Conservation (phyloP, 2,329 filamentous ascomycete species). For the Alternaria burnsii region DNA sequence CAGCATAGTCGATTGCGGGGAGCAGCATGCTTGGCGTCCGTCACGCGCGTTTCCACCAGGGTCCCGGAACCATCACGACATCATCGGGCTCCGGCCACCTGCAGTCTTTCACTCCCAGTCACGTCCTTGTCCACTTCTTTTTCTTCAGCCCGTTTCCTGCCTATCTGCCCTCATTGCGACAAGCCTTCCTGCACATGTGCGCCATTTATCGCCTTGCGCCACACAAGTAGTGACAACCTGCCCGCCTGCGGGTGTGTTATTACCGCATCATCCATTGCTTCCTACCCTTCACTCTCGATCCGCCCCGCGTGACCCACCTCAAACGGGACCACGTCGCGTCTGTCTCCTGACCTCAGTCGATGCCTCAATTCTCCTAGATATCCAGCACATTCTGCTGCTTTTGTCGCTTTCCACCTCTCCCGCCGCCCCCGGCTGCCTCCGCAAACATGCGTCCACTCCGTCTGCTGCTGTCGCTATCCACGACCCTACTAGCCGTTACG, state of each 20-base stretch:
- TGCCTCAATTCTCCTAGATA: slow-evolving; percentile 28
- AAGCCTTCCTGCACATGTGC: background rate
- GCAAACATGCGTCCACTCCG: slow-evolving; percentile 49
- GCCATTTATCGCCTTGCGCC: background rate
- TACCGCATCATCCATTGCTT: slow-evolving; percentile 28
- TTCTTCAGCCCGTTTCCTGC: background rate
- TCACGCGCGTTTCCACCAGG: slow-evolving; percentile 1
- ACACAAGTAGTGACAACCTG: slow-evolving; percentile 14
- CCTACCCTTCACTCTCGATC: slow-evolving; percentile 11
- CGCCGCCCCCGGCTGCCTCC: slow-evolving; percentile 10
- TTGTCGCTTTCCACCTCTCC: slow-evolving; percentile 7
- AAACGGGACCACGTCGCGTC: slow-evolving; percentile 8
- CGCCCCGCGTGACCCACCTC: slow-evolving; percentile 14
- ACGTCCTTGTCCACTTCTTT: slow-evolving; percentile 2
- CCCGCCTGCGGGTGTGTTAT: slow-evolving; percentile 16
- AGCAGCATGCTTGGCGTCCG: background rate
- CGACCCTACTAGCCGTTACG: slow-evolving; percentile 54
- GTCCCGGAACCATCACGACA: slow-evolving; percentile 9
- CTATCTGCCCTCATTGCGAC: background rate
- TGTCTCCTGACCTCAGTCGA: slow-evolving; percentile 26
- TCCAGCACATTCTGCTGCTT: slow-evolving; percentile 39
- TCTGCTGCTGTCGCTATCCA: slow-evolving; percentile 54
- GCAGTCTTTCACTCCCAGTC: background rate
- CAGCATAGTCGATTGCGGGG: slow-evolving; percentile 8
- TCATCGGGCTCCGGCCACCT: slow-evolving; percentile 7